Evolutionary conservation across 805 yeast genomes (phyloP), one percentile per base, ranked within the genome.

Genomic region (Torulaspora gathmanii): DNA sequence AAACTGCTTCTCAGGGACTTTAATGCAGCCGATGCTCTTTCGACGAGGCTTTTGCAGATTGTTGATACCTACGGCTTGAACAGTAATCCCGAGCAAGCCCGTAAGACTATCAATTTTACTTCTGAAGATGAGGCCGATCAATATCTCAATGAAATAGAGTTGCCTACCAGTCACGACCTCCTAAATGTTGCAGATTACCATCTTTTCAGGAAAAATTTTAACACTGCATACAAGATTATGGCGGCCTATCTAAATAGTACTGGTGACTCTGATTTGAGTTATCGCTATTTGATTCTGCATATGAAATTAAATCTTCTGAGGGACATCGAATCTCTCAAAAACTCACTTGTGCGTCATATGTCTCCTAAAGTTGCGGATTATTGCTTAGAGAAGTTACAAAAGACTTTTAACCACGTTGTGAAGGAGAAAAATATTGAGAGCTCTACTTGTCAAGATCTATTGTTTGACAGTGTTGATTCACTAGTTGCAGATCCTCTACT

Each of bases 21-120:
- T 8, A 58, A 52, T 0, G 57, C 59, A 17, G 68, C 71, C 1
- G 48, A 56, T 5, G 35, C 51, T n/a, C 68, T 77, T 65, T 61
- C 57, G 51, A 63, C 35, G 25, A 61, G 54, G 35, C 58, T 52
- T 45, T 49, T 60, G 11, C 45, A 58, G 9, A 53, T 67, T 12
- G 54, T 67, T 4, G 53, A 54, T 42, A 28, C 48, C 25, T 40
- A 46, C 36, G 71, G 70, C 3, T 55, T 61, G 49, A 42, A 34
- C 10, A 33, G 49, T 20, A 30, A 19, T 31, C 33, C 27, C 22
- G 45, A 45, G 5, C 27, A 20, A 10, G 31, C 20, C 7, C 50
- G 53, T 8, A 56, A 57, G 6, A 55, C 52, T 12, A 40, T 37
- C 13, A 51, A 37, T 3, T 63, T 63, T 34, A 37, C 55, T 4